Evolutionary conservation across 176 grass and related monocot genomes (phyloP), one percentile per base, ranked within the genome.

Genomic region (Stipa capillata): DNA sequence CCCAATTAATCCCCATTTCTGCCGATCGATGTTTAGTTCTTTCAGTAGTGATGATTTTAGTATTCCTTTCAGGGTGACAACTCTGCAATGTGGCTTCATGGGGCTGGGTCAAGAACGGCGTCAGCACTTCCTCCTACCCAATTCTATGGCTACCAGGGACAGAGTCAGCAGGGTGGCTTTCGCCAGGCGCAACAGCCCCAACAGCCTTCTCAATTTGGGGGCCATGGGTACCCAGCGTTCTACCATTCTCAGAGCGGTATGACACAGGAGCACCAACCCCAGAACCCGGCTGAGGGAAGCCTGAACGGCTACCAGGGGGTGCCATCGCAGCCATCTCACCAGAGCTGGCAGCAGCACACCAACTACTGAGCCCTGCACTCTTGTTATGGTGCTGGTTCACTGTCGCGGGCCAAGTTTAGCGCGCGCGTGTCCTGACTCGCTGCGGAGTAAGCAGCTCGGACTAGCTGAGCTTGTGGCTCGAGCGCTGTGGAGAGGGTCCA

Each of bases 41-140:
- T 27, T 57, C 8, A 78, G 6, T 34, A 64, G 10, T 49, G 49
- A 56, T 83, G 49, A 72, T 79, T 74, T 33, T 6, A 21, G 11
- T 45, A 10, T 65, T 56, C 29, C 4, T 68, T 84, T 59, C 74
- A 99, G 88, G 89, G 81, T 1, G 97, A 99, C 52, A 99, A 88
- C 48, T 90, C 97, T 62, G 86, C 88, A 12, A 91, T 96, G 97
- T 99, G 90, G 92, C 84, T 91, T 79, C 97, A 87, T 58, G 90
- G 90, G 49, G 85, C 86, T 12, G 92, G 97, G 65, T 93, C 92
- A 12, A 96, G 92, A 89, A 85, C 97, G 14, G 59, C 94, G 23
- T 91, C 97, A 4, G 70, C 86, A 2, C 69, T 89, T 86, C 84
- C 84, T 6, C 88, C 88, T 49, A 89, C 61, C 88, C 88, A 81